These are phyloP conservation scores for Periconia sp. DNA, from an alignment of 2,329 filamentous ascomycete species.

Conservation along the genomic window DNA sequence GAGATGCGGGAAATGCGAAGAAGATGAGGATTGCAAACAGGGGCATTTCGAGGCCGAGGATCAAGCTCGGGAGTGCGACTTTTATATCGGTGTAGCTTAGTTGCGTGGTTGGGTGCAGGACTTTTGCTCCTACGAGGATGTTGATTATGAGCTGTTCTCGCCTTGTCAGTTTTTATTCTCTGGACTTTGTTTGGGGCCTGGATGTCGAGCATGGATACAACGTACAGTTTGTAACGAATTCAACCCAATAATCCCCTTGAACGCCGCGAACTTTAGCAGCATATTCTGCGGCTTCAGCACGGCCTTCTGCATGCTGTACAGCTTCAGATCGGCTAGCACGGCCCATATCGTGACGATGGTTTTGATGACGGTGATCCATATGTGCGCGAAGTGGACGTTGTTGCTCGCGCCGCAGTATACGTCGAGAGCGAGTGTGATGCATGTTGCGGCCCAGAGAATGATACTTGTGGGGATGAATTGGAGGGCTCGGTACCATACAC, in stretches of 20 bases:
- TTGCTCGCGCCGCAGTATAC: constrained; percentile 33
- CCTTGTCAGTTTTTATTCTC: too few species aligned
- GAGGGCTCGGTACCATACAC: constrained; percentile 32
- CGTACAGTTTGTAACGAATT: constrained; percentile 33
- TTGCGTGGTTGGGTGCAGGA: constrained; percentile 26
- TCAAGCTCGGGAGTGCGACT: constrained; percentile 26
- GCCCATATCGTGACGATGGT: constrained; percentile 19
- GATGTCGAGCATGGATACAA: neutral
- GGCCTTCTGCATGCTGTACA: constrained; percentile 25
- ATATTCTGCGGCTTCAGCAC: constrained; percentile 26
- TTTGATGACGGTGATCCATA: constrained; percentile 32
- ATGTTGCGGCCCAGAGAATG: constrained; percentile 32
- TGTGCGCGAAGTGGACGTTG: constrained; percentile 30
- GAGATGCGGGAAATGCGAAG: constrained; percentile 22
- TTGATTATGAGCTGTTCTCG: constrained; percentile 29
- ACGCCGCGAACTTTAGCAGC: constrained; percentile 31
- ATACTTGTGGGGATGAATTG: constrained; percentile 33
- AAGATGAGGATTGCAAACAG: constrained; percentile 30
- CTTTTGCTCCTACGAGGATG: constrained; percentile 26
- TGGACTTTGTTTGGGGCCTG: too few species aligned
- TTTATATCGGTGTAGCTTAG: constrained; percentile 34
- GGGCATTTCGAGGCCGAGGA: constrained; percentile 37
- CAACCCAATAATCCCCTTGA: constrained; percentile 36
- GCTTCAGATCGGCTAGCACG: constrained; percentile 23
- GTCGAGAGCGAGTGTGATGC: constrained; percentile 22